phyloP scores from a whole-genome alignment of 2,329 filamentous ascomycete genomes.

The Talaromyces sp. region DNA sequence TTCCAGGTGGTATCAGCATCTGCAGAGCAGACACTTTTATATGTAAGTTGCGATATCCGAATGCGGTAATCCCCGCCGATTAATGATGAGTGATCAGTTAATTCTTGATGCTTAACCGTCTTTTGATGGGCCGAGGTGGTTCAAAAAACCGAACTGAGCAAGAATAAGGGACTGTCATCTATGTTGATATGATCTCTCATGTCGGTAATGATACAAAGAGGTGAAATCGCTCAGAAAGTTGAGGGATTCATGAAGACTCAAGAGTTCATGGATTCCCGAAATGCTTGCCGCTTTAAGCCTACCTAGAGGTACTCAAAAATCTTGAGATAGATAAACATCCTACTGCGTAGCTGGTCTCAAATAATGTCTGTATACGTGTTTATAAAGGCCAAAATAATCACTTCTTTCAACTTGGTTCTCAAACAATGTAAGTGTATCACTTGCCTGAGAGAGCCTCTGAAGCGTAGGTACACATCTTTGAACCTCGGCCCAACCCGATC shows the following conservation, averaged over 20 bases:
- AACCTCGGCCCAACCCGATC: not conserved
- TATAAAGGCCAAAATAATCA: too few relatives aligned
- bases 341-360: too few relatives aligned
- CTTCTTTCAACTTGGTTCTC: too few relatives aligned
- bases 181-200: not conserved
- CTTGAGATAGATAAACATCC: too few relatives aligned
- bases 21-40: not conserved
- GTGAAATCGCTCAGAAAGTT: not conserved
- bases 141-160: not conserved
- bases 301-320: too few relatives aligned
- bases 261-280: not conserved
- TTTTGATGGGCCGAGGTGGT: not conserved
- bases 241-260: not conserved
- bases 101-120: not conserved
- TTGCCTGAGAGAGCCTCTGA: too few relatives aligned
- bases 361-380: too few relatives aligned
- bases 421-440: too few relatives aligned
- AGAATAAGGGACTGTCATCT: not conserved
- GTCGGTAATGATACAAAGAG: too few relatives aligned
- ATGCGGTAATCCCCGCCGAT: not conserved
- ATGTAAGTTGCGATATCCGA: not conserved
- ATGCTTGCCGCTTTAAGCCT: not conserved
- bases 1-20: too few relatives aligned
- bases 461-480: too few relatives aligned
- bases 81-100: conserved; percentile 2